Evolutionary conservation across 2,329 filamentous ascomycete genomes (phyloP).

Genomic region (Sporothrix protearum): DNA sequence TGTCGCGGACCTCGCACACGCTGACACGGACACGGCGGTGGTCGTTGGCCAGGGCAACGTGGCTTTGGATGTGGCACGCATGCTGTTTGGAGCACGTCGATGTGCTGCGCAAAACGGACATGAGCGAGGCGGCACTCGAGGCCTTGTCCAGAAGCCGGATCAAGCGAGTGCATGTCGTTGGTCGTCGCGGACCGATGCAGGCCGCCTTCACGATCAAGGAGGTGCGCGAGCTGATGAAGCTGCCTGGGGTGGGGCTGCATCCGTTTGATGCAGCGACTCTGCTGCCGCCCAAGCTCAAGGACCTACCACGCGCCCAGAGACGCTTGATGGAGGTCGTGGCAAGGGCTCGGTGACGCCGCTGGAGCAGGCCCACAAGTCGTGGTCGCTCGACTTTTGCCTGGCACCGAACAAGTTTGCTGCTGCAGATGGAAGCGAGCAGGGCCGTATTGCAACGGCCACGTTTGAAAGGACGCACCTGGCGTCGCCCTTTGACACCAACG

Average conservation of each 20-base stretch:
- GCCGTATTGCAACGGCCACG: slow-evolving; percentile 58
- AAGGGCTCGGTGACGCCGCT: slow-evolving; percentile 63
- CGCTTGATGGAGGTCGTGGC: slow-evolving; percentile 74
- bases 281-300: slow-evolving; percentile 63
- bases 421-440: slow-evolving; percentile 39
- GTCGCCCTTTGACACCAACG: slow-evolving; percentile 52
- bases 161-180: slow-evolving; percentile 79
- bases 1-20: slow-evolving; percentile 66
- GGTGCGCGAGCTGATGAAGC: slow-evolving; percentile 77
- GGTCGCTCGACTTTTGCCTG: slow-evolving; percentile 84
- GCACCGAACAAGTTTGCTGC: slow-evolving; percentile 66
- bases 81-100: slow-evolving; percentile 74
- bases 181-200: slow-evolving; percentile 85
- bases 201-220: slow-evolving; percentile 96
- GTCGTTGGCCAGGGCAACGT: slow-evolving; percentile 96
- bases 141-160: slow-evolving; percentile 68
- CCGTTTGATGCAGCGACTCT: slow-evolving; percentile 61
- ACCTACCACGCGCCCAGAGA: slow-evolving; percentile 70
- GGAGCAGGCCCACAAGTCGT: slow-evolving; percentile 58
- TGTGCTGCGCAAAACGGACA: slow-evolving; percentile 75
- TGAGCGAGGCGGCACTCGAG: slow-evolving; percentile 77
- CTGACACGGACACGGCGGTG: slow-evolving; percentile 81
- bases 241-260: slow-evolving; percentile 68
- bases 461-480: slow-evolving; percentile 62
- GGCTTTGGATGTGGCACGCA: slow-evolving; percentile 86